Percentiles rank a stretch among this genome's conserved stretches.
These are phyloP conservation scores for Rhizophora mangle DNA, from an alignment of 345 rosid genomes.

Conservation along the genomic window DNA sequence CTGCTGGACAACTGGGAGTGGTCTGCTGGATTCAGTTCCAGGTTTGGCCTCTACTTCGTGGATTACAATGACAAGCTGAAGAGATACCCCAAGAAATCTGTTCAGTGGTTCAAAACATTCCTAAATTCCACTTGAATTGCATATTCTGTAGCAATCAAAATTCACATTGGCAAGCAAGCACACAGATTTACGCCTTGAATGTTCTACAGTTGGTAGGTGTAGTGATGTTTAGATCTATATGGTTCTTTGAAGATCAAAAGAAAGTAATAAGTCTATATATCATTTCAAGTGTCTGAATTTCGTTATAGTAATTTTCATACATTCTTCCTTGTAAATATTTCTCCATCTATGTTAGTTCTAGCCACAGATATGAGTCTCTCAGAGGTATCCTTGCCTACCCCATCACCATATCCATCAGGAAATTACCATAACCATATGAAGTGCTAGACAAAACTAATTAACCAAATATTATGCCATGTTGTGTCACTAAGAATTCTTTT, in stretches of 20 bases:
- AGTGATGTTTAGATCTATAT: too few species aligned
- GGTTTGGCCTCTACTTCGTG: slow-evolving; percentile 88
- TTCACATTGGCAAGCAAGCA: neutral
- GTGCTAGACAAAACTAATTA: too few species aligned
- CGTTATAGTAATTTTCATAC: neutral
- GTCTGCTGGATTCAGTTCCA: slow-evolving; percentile 81
- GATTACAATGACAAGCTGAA: slow-evolving; percentile 77
- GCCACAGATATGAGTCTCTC: too few species aligned
- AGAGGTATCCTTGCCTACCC: too few species aligned
- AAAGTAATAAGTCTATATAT: neutral
- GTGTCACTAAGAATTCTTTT: too few species aligned
- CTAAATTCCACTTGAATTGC: slow-evolving; percentile 28
- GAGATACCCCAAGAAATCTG: slow-evolving; percentile 90
- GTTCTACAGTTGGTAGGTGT: neutral
- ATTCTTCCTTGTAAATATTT: too few species aligned
- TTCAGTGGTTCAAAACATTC: slow-evolving; percentile 88
- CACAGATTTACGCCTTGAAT: neutral
- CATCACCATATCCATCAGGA: too few species aligned
- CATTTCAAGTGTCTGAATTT: neutral
- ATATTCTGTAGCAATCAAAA: neutral
- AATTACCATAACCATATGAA: too few species aligned
- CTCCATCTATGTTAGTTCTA: too few species aligned
- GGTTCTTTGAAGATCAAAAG: neutral
- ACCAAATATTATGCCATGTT: too few species aligned
- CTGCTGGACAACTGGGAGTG: slow-evolving; percentile 94